Evolutionary conservation across 148 eudicot genomes (phyloP).

Genomic region (Simmondsia chinensis): DNA sequence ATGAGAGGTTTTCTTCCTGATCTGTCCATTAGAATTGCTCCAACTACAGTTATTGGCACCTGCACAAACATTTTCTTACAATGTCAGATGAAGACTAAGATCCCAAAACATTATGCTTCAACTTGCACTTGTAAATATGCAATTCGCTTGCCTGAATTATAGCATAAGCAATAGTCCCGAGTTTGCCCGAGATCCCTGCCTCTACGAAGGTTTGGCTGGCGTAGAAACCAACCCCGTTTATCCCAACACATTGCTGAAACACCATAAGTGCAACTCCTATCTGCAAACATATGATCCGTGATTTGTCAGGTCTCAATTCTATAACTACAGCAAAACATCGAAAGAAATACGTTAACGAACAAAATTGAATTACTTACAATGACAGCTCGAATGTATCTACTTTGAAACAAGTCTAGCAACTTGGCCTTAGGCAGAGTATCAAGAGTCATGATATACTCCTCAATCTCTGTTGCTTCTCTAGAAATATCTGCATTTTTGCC

Average conservation of each 20-base stretch:
- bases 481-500: slow-evolving; percentile 59
- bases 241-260: slow-evolving; percentile 78
- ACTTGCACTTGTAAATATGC: too few relatives aligned
- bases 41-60: slow-evolving; percentile 57
- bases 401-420: slow-evolving; percentile 44
- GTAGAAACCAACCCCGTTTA: slow-evolving; percentile 74
- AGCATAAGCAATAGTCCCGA: slow-evolving; percentile 60
- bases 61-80: too few relatives aligned
- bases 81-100: too few relatives aligned
- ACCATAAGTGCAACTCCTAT: slow-evolving; percentile 84
- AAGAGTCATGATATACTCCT: slow-evolving; percentile 27
- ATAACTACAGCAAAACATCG: too few relatives aligned
- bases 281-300: too few relatives aligned
- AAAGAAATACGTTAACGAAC: not conserved
- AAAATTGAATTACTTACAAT: slow-evolving; percentile 38
- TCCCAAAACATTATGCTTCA: too few relatives aligned
- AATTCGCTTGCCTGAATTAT: too few relatives aligned
- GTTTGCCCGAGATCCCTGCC: slow-evolving; percentile 63
- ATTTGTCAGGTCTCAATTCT: too few relatives aligned
- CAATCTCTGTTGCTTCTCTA: slow-evolving; percentile 55
- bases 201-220: slow-evolving; percentile 50
- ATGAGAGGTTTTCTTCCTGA: slow-evolving; percentile 77
- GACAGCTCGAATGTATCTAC: slow-evolving; percentile 46
- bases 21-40: slow-evolving; percentile 61
- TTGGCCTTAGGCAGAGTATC: slow-evolving; percentile 47